A percentile compares a stretch with the other conserved stretches of the same genome.
Evolutionary conservation across 345 rosid species (phyloP).

Genomic region (Mangifera indica): DNA sequence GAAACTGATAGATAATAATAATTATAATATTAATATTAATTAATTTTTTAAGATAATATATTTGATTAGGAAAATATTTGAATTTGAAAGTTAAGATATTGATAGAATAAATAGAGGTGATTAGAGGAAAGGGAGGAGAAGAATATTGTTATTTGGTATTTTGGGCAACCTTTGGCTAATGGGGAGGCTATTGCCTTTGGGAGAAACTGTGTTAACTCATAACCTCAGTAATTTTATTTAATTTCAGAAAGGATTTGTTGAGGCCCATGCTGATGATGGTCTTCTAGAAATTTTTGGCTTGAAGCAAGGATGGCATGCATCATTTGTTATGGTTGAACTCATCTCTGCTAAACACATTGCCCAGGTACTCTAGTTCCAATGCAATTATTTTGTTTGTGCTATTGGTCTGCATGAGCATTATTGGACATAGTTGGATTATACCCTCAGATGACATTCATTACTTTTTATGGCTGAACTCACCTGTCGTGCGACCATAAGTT

Average conservation of each 20-base stretch:
- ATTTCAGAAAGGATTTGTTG: slow-evolving; percentile 85
- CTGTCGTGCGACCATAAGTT: no score
- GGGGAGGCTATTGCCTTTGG: no score
- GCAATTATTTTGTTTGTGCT: slow-evolving; percentile 6
- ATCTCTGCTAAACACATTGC: slow-evolving; percentile 97
- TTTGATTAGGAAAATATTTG: no score
- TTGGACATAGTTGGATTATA: background rate
- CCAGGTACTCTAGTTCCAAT: slow-evolving; percentile 49
- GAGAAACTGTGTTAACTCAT: slow-evolving; percentile 7
- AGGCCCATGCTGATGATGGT: slow-evolving; percentile 94
- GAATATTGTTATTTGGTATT: no score
- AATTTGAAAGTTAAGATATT: no score
- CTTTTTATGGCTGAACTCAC: background rate
- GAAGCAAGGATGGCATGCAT: slow-evolving; percentile 99
- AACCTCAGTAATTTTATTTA: background rate
- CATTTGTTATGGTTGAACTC: slow-evolving; percentile 98
- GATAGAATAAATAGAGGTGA: no score
- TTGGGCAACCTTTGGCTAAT: no score
- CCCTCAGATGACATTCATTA: background rate
- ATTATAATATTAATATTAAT: no score
- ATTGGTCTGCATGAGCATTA: background rate
- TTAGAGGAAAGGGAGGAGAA: no score
- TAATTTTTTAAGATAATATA: no score
- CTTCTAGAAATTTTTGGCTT: slow-evolving; percentile 90
- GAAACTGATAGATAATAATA: no score